Percentiles rank a stretch among this genome's conserved stretches.
Evolutionary conservation across 192 early-diverging fungal genomes (phyloP).

Genomic region (Phlyctochytrium arcticum): DNA sequence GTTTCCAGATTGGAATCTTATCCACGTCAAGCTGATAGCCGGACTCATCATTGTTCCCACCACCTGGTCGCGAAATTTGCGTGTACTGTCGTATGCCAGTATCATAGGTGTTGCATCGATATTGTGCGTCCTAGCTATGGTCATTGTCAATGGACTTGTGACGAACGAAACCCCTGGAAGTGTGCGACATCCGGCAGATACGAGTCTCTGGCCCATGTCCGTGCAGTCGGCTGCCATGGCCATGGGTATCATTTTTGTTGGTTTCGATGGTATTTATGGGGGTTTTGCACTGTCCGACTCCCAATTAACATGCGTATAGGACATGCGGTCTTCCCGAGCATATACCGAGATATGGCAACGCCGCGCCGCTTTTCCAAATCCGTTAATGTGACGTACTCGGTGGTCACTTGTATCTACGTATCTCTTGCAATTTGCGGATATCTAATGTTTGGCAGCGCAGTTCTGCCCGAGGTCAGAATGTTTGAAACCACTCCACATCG

Average conservation of each 20-base stretch:
- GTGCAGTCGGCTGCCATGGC: slow-evolving; percentile 42
- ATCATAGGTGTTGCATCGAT: slow-evolving; percentile 58
- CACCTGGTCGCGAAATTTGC: slow-evolving; percentile 45
- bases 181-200: slow-evolving; percentile 49
- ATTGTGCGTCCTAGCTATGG: slow-evolving; percentile 44
- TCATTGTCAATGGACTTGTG: slow-evolving; percentile 54
- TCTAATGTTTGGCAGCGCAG: slow-evolving; percentile 63
- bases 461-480: slow-evolving; percentile 49
- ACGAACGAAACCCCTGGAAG: slow-evolving; percentile 51
- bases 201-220: slow-evolving; percentile 46
- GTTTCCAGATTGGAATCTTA: slow-evolving; percentile 14
- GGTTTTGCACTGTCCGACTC: background rate
- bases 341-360: slow-evolving; percentile 62
- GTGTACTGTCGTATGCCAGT: slow-evolving; percentile 48
- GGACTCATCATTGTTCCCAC: slow-evolving; percentile 48
- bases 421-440: slow-evolving; percentile 55
- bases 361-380: slow-evolving; percentile 42
- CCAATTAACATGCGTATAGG: slow-evolving; percentile 2
- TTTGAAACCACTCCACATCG: background rate
- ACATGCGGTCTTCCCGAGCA: slow-evolving; percentile 66
- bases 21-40: slow-evolving; percentile 47
- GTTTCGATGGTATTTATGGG: slow-evolving; percentile 42
- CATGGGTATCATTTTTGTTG: slow-evolving; percentile 54
- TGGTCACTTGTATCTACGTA: slow-evolving; percentile 48
- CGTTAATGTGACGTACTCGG: slow-evolving; percentile 54